Evolutionary conservation across 805 yeast genomes (phyloP).

Genomic region (Yueomyces sp.): DNA sequence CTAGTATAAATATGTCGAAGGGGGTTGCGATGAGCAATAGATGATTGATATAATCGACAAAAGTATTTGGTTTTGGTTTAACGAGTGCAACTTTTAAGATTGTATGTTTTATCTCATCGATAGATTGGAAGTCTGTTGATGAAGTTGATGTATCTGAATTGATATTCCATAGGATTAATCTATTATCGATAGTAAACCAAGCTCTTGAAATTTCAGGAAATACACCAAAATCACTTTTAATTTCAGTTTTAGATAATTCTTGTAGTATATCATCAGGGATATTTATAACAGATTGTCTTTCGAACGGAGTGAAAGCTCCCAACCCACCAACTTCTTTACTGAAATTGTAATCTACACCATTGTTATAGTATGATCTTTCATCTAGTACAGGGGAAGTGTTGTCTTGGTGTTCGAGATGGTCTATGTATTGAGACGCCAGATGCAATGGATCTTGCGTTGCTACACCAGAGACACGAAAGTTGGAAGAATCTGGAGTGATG

Average conservation of each 20-base stretch:
- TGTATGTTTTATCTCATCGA: constrained; percentile 71
- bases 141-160: constrained; percentile 23
- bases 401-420: constrained; percentile 44
- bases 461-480: constrained; percentile 20
- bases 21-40: constrained; percentile 71
- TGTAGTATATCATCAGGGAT: constrained; percentile 74
- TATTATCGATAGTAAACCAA: constrained; percentile 78
- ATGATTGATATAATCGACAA: constrained; percentile 63
- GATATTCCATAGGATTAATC: constrained; percentile 76
- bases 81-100: constrained; percentile 65
- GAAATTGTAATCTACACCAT: constrained; percentile 56
- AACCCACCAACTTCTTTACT: constrained; percentile 34
- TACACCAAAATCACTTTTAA: constrained; percentile 66
- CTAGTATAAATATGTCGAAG: constrained; percentile 61
- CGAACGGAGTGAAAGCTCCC: constrained; percentile 59
- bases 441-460: constrained; percentile 29
- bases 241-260: constrained; percentile 54
- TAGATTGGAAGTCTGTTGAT: constrained; percentile 51
- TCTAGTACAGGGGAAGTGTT: constrained; percentile 43
- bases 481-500: no score
- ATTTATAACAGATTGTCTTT: constrained; percentile 48
- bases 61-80: constrained; percentile 71
- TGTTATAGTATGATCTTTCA: constrained; percentile 33
- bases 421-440: constrained; percentile 51
- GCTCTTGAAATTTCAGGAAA: constrained; percentile 69